Evolutionary conservation across 768 basidiomycete species (phyloP).

Genomic region (Lactarius deliciosus): DNA sequence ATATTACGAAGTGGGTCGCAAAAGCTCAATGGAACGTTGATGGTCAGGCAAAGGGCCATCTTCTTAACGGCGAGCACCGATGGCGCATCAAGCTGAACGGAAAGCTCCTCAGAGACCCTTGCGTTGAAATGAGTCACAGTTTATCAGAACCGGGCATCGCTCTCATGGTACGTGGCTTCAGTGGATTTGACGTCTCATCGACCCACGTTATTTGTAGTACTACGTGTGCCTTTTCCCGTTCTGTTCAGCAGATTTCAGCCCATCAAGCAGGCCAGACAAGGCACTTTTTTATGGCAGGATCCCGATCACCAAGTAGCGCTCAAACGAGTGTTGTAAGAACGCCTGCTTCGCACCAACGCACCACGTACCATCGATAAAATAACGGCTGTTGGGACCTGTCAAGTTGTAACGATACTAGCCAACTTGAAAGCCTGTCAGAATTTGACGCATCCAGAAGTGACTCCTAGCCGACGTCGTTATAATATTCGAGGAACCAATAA

Average conservation of each 20-base stretch:
- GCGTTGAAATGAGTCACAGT: constrained; percentile 12
- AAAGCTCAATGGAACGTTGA: constrained; percentile 22
- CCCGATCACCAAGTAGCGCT: background rate
- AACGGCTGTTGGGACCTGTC: background rate
- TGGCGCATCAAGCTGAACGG: constrained; percentile 23
- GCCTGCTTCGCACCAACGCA: background rate
- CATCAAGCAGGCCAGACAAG: background rate
- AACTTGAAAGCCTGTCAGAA: background rate
- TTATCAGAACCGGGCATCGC: constrained; percentile 9
- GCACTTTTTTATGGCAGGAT: constrained; percentile 14
- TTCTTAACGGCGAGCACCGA: background rate
- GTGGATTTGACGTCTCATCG: background rate
- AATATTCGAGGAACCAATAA: background rate
- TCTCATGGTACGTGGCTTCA: constrained; percentile 13
- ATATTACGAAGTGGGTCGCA: constrained; percentile 14
- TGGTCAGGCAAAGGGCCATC: background rate
- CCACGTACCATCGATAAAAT: background rate
- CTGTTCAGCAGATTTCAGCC: background rate
- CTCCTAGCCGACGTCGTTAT: background rate
- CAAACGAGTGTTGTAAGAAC: background rate
- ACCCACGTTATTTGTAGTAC: constrained; percentile 14
- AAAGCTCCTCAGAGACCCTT: background rate
- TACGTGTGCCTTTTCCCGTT: constrained; percentile 15
- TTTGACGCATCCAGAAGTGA: no score
- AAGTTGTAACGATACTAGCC: background rate